These are phyloP conservation scores for Puccinia horiana DNA, from an alignment of 1,284 basidiomycete genomes.

Conservation along the genomic window DNA sequence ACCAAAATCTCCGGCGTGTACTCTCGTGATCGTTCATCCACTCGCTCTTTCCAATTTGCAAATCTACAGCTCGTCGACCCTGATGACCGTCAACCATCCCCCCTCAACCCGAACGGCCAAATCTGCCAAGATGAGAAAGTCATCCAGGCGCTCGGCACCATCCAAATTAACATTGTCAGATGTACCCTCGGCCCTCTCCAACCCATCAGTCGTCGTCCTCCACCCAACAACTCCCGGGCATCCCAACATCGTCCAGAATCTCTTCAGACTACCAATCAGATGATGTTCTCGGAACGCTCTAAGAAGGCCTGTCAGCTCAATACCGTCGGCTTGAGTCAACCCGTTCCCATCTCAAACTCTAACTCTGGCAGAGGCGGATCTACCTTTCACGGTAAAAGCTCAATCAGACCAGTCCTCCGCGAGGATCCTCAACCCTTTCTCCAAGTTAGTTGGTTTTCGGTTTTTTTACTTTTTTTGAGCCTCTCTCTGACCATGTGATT, in stretches of 20 bases:
- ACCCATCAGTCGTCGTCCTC: neutral
- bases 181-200: conserved; percentile 5
- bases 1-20: conserved; percentile 26
- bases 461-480: neutral
- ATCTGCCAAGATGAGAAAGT: conserved; percentile 39
- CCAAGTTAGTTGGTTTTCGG: conserved; percentile 9
- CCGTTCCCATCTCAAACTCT: neutral
- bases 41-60: conserved; percentile 24
- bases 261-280: conserved; percentile 28
- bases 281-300: conserved; percentile 34
- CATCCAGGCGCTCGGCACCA: conserved; percentile 31
- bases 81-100: neutral
- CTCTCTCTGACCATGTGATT: neutral
- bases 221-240: neutral
- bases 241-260: neutral
- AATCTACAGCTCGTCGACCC: conserved; percentile 28
- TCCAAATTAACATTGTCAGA: conserved; percentile 30
- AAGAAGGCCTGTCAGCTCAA: conserved; percentile 34
- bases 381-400: neutral
- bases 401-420: neutral
- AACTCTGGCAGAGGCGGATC: neutral
- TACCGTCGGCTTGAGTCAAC: conserved; percentile 30
- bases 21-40: neutral
- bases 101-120: neutral
- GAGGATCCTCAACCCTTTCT: conserved; percentile 32